phyloP scores from a whole-genome alignment of 768 basidiomycete species.

The Suillus spraguei region DNA sequence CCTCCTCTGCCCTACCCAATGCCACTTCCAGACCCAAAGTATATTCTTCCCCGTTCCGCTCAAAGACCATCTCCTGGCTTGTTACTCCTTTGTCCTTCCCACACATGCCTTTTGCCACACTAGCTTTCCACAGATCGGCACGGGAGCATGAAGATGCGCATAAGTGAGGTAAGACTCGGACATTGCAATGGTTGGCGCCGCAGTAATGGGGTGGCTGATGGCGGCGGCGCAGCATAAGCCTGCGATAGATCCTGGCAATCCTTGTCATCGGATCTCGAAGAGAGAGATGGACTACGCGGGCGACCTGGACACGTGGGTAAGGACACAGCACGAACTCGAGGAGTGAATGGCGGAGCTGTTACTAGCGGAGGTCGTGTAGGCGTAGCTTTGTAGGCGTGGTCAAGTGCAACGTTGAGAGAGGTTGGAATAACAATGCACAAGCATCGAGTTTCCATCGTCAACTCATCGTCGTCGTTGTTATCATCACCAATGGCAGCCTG shows the following conservation, averaged over 20 bases:
- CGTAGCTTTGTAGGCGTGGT: conserved; percentile 15
- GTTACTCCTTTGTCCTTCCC: conserved; percentile 14
- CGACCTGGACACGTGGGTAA: conserved; percentile 20
- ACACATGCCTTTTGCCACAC: conserved; percentile 1
- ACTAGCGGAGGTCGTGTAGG: conserved; percentile 17
- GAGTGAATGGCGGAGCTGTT: conserved; percentile 16
- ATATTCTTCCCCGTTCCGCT: conserved; percentile 30
- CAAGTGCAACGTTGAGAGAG: conserved; percentile 22
- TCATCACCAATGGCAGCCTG: conserved; percentile 17
- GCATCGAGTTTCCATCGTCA: conserved; percentile 19
- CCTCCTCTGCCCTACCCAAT: conserved; percentile 35
- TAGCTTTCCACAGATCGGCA: conserved; percentile 12
- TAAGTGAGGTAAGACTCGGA: conserved; percentile 31
- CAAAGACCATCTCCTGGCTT: conserved; percentile 27
- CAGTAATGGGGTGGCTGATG: conserved; percentile 26
- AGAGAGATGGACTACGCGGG: conserved; percentile 21
- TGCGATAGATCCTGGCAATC: conserved; percentile 32
- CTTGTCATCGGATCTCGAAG: conserved; percentile 16
- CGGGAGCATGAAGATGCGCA: conserved; percentile 27
- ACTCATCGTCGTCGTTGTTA: background rate
- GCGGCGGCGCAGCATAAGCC: conserved; percentile 28
- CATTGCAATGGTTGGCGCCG: conserved; percentile 19
- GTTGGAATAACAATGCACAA: conserved; percentile 33
- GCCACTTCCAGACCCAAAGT: conserved; percentile 34
- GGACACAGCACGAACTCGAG: conserved; percentile 29